A percentile compares a stretch with the other conserved stretches of the same genome.
Conservation (phyloP, 1,284 basidiomycete species). For the Malassezia pachydermatis region DNA sequence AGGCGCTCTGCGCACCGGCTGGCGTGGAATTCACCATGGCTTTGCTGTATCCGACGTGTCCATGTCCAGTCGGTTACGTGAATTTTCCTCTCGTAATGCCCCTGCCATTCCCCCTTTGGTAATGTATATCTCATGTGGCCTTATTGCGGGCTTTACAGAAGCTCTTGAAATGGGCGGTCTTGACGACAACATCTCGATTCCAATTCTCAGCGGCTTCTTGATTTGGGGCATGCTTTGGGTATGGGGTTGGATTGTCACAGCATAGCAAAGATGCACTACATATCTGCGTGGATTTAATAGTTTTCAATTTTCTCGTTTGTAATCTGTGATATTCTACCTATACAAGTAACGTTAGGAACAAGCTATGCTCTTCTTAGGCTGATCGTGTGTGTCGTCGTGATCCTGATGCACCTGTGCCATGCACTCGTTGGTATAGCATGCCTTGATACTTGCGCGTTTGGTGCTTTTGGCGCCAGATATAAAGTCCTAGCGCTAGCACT, state of each 20-base stretch:
- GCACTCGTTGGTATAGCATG: constrained; percentile 16
- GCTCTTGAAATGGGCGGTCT: constrained; percentile 64
- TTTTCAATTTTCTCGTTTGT: background rate
- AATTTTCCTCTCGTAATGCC: background rate
- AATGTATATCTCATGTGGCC: constrained; percentile 30
- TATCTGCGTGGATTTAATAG: background rate
- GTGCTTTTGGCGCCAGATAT: constrained; percentile 17
- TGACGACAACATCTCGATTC: constrained; percentile 88
- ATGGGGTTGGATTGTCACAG: constrained; percentile 26
- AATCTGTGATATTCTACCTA: no score
- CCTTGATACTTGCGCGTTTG: constrained; percentile 16
- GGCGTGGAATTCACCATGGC: constrained; percentile 24
- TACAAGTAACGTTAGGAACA: no score
- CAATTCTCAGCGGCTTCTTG: constrained; percentile 75
- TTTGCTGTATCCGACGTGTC: constrained; percentile 18
- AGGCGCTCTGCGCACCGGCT: constrained; percentile 25
- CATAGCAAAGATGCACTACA: background rate
- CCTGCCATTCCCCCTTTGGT: constrained; percentile 32
- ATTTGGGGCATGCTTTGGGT: constrained; percentile 53
- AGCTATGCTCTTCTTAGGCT: no score
- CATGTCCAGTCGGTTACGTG: background rate
- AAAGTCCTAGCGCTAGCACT: constrained; percentile 4
- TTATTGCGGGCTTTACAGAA: constrained; percentile 49
- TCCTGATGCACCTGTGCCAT: no score
- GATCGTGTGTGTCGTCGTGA: no score